Base-by-base conservation (phyloP, 1,284 basidiomycete genomes). In the Amylostereum areolatum region DNA sequence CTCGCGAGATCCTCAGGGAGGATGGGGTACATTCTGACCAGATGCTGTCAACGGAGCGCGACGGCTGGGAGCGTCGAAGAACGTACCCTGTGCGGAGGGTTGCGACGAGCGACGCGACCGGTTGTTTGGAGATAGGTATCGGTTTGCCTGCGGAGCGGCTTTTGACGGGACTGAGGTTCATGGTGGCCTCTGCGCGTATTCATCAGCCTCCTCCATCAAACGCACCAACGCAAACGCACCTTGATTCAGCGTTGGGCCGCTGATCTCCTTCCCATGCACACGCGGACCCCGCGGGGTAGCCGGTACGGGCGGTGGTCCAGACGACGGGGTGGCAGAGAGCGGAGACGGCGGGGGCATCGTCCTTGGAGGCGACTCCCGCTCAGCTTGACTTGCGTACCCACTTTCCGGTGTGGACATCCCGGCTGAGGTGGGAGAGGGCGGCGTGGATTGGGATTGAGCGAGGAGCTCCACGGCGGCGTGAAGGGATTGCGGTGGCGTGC, bases 1-100 rank as follows among this genome's bases (percentile, higher is more conserved):
- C 78, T 79, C 1, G 82, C 85, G 43, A 94, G 80, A 50, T 86
- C 87, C 29, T 81, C 71, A 0, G 91, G 92, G 18, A 93, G 71
- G 12, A 82, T 73, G 7, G 83, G 85, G 58, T 86, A 81, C 29
- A 54, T 34, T 7, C 45, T 44, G 25, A 45, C 81, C 83, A 75
- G 86, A 90, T 65, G 94, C 29, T n/a, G 4, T 4, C n/a, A n/a
- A 44, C 11, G 6, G 35, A 30, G 34, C 12, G 44, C n/a, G 34
- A 43, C 37, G 9, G 9, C 12, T 18, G 30, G n/a, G 12, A 5
- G 2, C 24, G 10, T 28, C 35, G 27, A 42, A 39, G 12, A 25
- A 65, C 77, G 55, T 63, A 89, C 87, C 83, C 83, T 36, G 85
- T 82, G 51, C 75, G 77, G 48, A 87, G 62, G 6, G 80, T 77